Conservation (phyloP, 2,329 filamentous ascomycete species). For the Thermoascus crustaceus region DNA sequence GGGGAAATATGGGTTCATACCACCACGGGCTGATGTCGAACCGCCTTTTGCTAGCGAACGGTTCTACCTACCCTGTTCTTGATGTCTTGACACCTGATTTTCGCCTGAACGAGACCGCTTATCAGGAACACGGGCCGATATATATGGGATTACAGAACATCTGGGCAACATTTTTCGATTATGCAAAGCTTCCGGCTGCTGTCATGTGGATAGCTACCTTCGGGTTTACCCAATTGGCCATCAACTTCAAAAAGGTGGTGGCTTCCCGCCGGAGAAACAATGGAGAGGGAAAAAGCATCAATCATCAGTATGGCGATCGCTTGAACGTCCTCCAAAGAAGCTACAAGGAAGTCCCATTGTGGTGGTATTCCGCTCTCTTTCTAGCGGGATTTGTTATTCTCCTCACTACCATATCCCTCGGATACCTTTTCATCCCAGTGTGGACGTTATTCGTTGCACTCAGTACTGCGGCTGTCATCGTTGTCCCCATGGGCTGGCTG, state of each 20-base stretch:
- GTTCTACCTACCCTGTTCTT: constrained; percentile 39
- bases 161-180: constrained; percentile 55
- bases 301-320: constrained; percentile 50
- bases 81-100: constrained; percentile 36
- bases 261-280: constrained; percentile 26
- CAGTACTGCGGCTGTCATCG: constrained; percentile 46
- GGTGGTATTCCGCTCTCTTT: constrained; percentile 51
- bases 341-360: constrained; percentile 51
- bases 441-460: constrained; percentile 55
- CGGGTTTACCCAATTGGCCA: constrained; percentile 42
- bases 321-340: constrained; percentile 51
- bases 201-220: constrained; percentile 53
- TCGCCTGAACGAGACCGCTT: constrained; percentile 43
- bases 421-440: constrained; percentile 50
- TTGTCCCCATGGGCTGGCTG: constrained; percentile 51
- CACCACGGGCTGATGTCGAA: constrained; percentile 53
- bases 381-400: constrained; percentile 41
- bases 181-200: constrained; percentile 51
- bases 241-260: constrained; percentile 39
- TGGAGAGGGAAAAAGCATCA: constrained; percentile 32
- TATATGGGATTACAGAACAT: constrained; percentile 51
- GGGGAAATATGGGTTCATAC: constrained; percentile 46
- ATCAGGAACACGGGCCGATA: constrained; percentile 44
- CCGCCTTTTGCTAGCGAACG: constrained; percentile 44
- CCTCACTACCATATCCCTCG: constrained; percentile 44